Evolutionary conservation across 148 eudicot species (phyloP), one percentile per base, ranked within the genome.

Genomic region (Rhododendron mucronatum): DNA sequence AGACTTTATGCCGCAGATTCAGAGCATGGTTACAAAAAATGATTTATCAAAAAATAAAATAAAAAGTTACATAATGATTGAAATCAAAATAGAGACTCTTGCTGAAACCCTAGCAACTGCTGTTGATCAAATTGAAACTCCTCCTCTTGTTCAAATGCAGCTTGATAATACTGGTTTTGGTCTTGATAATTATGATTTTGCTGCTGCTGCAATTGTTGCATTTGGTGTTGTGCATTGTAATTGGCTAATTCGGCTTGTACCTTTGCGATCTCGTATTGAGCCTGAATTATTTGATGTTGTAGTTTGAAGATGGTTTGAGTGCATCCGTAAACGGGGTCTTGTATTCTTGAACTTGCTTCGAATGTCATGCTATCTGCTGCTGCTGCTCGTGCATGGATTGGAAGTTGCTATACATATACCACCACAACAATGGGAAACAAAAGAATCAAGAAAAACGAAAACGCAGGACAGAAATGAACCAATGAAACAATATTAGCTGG

Each of bases 291-390:
- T 86, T 91, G 90, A 57, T 89, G 88, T 5, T 77, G 86, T 6
- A 91, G 74, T 80, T 91, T 90, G 35, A 85, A 83, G 47, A 91
- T 88, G 13, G 77, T 90, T 41, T 87, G 86, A 3, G 86, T 88
- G 82, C 86, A 83, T 57, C 93, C 93, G 41, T 91, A 87, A 7
- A 90, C 82, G 1, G 93, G 93, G 86, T 91, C 89, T 87, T 48
- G 86, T 81, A 91, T 85, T 26, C 93, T 69, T 9, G 84, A 80
- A 82, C 21, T 81, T 53, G 93, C 93, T 80, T 91, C 93, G 15
- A 83, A 21, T 9, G 83, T 77, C 80, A 91, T 85, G 88, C 89
- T 83, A 14, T 91, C 88, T 53, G 84, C 91, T 48, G 93, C 92
- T 10, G 86, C 87, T 51, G 50, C 78, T 85, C 92, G 69, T 26